Percentiles rank a stretch among this genome's conserved stretches.
These are phyloP conservation scores for Akanthomyces uredinophilus DNA, from an alignment of 2,329 filamentous ascomycete species.

Conservation along the genomic window DNA sequence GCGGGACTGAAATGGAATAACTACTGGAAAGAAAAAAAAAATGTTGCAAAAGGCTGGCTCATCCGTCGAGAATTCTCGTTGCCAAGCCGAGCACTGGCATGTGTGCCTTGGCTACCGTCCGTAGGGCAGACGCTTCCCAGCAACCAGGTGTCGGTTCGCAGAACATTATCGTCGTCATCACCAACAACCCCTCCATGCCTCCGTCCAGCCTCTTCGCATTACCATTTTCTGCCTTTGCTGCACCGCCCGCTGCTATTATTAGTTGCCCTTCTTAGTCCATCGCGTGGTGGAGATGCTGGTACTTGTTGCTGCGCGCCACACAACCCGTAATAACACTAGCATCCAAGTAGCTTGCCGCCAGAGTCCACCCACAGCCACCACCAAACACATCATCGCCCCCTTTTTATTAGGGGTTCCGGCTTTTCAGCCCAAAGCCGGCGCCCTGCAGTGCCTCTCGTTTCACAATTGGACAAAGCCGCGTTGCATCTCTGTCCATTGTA, in stretches of 20 bases:
- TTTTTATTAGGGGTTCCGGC: background rate
- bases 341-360: background rate
- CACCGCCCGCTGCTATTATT: slow-evolving; percentile 5
- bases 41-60: background rate
- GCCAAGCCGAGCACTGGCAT: background rate
- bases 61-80: background rate
- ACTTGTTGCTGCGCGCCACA: background rate
- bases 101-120: background rate
- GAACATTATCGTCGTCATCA: too few species aligned
- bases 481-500: background rate
- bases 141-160: too few species aligned
- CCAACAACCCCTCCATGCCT: background rate
- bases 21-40: background rate
- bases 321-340: background rate
- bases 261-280: background rate
- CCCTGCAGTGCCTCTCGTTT: background rate
- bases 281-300: background rate
- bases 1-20: background rate
- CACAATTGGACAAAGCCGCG: background rate
- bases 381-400: background rate
- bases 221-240: background rate
- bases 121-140: too few species aligned
- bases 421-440: background rate
- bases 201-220: background rate
- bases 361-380: background rate